Conservation (phyloP, 2,329 filamentous ascomycete genomes). For the Pseudogymnoascus verrucosus region DNA sequence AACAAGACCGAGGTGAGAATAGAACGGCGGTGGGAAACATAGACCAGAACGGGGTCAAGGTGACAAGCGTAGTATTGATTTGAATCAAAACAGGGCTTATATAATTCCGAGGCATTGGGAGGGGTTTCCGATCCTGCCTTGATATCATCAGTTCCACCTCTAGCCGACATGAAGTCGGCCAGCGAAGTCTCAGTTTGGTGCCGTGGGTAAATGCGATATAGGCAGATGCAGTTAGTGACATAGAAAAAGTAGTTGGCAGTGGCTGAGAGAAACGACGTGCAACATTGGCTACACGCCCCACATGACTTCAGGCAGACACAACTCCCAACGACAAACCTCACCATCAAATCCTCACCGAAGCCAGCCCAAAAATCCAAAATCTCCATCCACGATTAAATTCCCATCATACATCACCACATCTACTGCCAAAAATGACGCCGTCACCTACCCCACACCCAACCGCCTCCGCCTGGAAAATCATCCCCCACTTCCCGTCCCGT, state of each 20-base stretch:
- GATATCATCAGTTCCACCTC: too few species aligned
- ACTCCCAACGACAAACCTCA: not conserved
- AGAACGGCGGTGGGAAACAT: not conserved
- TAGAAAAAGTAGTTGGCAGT: not conserved
- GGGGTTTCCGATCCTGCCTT: too few species aligned
- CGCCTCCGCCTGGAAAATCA: slow-evolving; percentile 10
- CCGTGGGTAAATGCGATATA: too few species aligned
- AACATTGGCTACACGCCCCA: not conserved
- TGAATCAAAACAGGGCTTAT: not conserved
- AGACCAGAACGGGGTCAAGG: not conserved
- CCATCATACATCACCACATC: not conserved
- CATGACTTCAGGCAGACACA: slow-evolving; percentile 15
- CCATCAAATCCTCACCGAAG: not conserved
- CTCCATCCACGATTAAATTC: not conserved
- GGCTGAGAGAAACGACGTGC: not conserved
- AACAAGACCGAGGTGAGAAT: not conserved
- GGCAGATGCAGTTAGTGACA: not conserved
- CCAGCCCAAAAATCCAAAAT: not conserved
- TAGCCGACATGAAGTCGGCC: too few species aligned
- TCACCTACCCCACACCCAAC: not conserved
- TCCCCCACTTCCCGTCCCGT: slow-evolving; percentile 7
- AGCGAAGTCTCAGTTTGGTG: too few species aligned
- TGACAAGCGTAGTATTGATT: not conserved
- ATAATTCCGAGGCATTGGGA: too few species aligned
- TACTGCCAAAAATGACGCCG: not conserved